Evolutionary conservation across 2,329 filamentous ascomycete genomes (phyloP), one percentile per base, ranked within the genome.

Genomic region (Fusarium sp.): DNA sequence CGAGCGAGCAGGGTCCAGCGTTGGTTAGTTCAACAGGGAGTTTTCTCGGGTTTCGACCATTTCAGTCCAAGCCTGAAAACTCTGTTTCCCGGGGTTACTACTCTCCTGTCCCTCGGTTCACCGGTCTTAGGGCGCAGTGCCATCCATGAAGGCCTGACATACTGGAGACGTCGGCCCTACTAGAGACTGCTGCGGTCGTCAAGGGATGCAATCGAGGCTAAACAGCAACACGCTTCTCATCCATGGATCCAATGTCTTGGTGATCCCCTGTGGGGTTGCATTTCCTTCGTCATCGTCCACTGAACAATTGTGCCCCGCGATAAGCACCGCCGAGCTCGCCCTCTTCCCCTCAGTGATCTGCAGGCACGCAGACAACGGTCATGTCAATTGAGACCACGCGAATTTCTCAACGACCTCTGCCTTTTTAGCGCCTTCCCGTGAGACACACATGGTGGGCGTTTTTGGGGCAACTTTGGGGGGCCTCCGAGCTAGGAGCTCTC

Each of bases 321-420:
- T 73, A 67, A 69, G 48, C 45, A 68, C 61, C 50, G 48, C 64
- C 57, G 61, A 75, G 64, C 60, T 65, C 50, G 54, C 41, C 48
- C 58, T 72, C 62, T 58, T 39, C 69, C 65, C 76, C 72, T 70
- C 64, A 68, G 54, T 68, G 76, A 78, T 78, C 72, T 76, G 69
- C 74, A 78, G 72, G 74, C 69, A 78, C 54, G 58, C 52, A 48
- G 29, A 48, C 41, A 65, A 65, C 27, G 50, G 22, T 27, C 58
- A 67, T 65, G 59, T 50, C 62, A 61, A 52, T 69, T 64, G 61
- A 69, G 59, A 52, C 68, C 64, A 72, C 33, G 33, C 69, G 24
- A 22, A 41, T 59, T 57, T 39, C 63, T 62, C 67, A 58, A 68
- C 64, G 64, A 31, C 41, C 29, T 41, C 29, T 43, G 31, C 31